Percentiles rank a stretch among this genome's conserved stretches.
phyloP scores from a whole-genome alignment of 768 basidiomycete species.

The Polyporus arcularius region DNA sequence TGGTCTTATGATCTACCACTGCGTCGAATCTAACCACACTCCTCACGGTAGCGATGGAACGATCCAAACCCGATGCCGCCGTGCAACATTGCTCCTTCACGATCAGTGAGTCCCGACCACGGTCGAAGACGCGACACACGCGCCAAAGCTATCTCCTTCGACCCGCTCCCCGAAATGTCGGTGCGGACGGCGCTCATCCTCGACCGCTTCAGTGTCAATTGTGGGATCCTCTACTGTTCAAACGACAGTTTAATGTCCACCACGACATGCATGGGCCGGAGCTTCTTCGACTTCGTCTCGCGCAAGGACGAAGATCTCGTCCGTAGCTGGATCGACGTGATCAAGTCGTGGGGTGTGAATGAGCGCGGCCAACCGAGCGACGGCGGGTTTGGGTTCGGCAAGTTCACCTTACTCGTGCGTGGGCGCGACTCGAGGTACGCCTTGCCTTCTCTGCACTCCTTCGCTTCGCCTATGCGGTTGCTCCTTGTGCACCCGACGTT shows the following conservation, averaged over 20 bases:
- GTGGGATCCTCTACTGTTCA: constrained; percentile 69
- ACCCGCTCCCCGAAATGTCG: constrained; percentile 68
- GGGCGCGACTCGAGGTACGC: constrained; percentile 67
- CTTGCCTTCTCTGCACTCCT: not conserved
- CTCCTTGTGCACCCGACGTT: not conserved
- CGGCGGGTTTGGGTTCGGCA: constrained; percentile 82
- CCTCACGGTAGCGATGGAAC: constrained; percentile 30
- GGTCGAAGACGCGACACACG: not conserved
- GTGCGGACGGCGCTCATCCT: constrained; percentile 80
- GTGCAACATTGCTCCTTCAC: constrained; percentile 35
- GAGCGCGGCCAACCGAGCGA: constrained; percentile 82
- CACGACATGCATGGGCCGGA: constrained; percentile 58
- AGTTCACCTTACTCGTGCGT: constrained; percentile 55
- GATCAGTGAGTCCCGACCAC: constrained; percentile 11
- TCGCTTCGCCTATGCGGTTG: not conserved
- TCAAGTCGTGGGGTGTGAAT: constrained; percentile 85
- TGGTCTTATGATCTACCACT: constrained; percentile 44
- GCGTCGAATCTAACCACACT: constrained; percentile 40
- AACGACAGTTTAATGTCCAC: constrained; percentile 69
- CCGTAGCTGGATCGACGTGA: constrained; percentile 70
- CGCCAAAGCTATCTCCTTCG: constrained; percentile 47
- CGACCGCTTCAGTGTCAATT: constrained; percentile 69
- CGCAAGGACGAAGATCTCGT: constrained; percentile 65
- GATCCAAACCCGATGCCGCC: constrained; percentile 35
- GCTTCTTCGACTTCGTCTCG: constrained; percentile 77